These are phyloP conservation scores for Phytopythium helicoides DNA, from an alignment of 352 stramenopile genomes.

Conservation along the genomic window DNA sequence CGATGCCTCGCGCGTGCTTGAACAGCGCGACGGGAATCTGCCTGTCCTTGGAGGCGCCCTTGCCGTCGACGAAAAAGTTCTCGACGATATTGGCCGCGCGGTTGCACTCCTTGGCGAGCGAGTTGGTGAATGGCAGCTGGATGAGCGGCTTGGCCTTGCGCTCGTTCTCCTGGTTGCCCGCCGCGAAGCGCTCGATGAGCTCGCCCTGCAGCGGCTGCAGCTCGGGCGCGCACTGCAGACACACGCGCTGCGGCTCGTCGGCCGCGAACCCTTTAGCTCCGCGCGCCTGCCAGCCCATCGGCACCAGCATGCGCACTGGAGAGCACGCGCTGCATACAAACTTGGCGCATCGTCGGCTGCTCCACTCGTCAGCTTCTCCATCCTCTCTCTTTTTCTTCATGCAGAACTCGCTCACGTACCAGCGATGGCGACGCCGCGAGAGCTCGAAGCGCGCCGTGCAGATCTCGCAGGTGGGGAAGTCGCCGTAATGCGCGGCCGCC, in stretches of 20 bases:
- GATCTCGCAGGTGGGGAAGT: conserved; percentile 68
- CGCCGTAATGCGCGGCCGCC: conserved; percentile 24
- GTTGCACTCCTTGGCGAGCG: conserved; percentile 35
- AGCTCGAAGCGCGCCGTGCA: conserved; percentile 62
- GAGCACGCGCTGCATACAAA: conserved; percentile 62
- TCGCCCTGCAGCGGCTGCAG: conserved; percentile 48
- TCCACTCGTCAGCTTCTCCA: too few relatives aligned
- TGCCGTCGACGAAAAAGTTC: conserved; percentile 44
- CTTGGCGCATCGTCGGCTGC: conserved; percentile 47
- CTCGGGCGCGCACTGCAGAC: conserved; percentile 43
- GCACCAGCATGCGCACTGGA: conserved; percentile 52
- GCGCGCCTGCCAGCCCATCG: conserved; percentile 41
- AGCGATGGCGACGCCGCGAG: conserved; percentile 60
- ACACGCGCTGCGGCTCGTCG: conserved; percentile 55
- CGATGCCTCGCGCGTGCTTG: conserved; percentile 22
- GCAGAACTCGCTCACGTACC: too few relatives aligned
- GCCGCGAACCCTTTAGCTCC: conserved; percentile 47
- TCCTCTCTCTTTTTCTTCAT: too few relatives aligned
- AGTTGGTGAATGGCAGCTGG: conserved; percentile 31
- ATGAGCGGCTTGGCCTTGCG: conserved; percentile 30
- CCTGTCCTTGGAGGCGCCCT: conserved; percentile 22
- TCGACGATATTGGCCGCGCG: conserved; percentile 39
- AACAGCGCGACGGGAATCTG: conserved; percentile 27
- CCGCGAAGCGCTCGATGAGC: conserved; percentile 38
- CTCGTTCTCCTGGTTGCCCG: conserved; percentile 37